Evolutionary conservation across 1,139 yeast species (phyloP).

Genomic region (Pichia sp.): DNA sequence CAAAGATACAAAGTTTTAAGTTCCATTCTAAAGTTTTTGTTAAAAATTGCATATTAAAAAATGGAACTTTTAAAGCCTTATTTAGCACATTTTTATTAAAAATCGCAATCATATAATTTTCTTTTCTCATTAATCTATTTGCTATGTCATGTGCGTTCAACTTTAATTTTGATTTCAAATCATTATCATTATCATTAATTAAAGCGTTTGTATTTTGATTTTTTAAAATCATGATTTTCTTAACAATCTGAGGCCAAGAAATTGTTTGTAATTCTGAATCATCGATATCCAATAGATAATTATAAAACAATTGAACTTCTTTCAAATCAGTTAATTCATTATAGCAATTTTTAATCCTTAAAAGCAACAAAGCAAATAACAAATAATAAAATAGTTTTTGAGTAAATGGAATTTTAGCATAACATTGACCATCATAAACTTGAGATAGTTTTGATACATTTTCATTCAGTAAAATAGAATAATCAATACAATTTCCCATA

Average conservation of each 20-base stretch:
- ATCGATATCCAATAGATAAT: constrained; percentile 58
- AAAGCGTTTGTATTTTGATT: constrained; percentile 66
- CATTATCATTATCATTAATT: constrained; percentile 44
- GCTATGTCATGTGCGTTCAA: constrained; percentile 93
- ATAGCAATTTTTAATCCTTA: constrained; percentile 58
- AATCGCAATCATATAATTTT: constrained; percentile 85
- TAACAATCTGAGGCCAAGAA: constrained; percentile 88
- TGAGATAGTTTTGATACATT: constrained; percentile 23
- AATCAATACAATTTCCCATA: constrained; percentile 75
- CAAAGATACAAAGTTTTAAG: constrained; percentile 77
- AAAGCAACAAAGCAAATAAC: constrained; percentile 50
- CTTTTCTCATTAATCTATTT: constrained; percentile 90
- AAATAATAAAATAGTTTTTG: constrained; percentile 59
- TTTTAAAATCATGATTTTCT: constrained; percentile 62
- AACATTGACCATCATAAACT: constrained; percentile 60
- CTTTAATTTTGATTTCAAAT: constrained; percentile 62
- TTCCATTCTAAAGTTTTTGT: constrained; percentile 95
- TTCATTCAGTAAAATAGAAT: constrained; percentile 32
- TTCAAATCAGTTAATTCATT: constrained; percentile 44
- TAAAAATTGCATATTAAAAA: constrained; percentile 39
- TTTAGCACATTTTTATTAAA: constrained; percentile 74
- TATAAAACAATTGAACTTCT: constrained; percentile 62
- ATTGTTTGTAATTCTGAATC: constrained; percentile 88
- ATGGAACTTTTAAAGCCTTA: constrained; percentile 49
- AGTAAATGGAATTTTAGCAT: constrained; percentile 42